These are phyloP conservation scores for Acorus calamus DNA, from an alignment of 106 monocot species.

Conservation along the genomic window DNA sequence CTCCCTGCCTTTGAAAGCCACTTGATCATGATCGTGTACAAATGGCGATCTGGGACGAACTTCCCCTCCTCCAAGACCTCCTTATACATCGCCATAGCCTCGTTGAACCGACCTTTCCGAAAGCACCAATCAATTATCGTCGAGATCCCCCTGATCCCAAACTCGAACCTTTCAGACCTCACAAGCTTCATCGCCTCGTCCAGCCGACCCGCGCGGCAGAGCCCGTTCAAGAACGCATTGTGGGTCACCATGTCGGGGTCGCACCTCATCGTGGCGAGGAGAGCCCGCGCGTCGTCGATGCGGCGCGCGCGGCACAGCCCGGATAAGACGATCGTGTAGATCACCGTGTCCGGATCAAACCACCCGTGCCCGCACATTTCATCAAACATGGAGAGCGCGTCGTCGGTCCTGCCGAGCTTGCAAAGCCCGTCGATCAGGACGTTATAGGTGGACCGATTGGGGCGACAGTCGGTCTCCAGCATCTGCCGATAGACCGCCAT, in stretches of 20 bases:
- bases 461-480: constrained; percentile 44
- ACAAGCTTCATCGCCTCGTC: constrained; percentile 44
- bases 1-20: constrained; percentile 38
- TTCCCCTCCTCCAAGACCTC: constrained; percentile 28
- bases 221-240: constrained; percentile 42
- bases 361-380: constrained; percentile 62
- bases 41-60: constrained; percentile 51
- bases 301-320: constrained; percentile 26
- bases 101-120: constrained; percentile 31
- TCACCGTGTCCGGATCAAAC: constrained; percentile 26
- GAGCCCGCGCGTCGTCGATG: constrained; percentile 34
- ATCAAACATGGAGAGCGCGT: constrained; percentile 52
- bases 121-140: constrained; percentile 76
- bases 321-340: constrained; percentile 50
- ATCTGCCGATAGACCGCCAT: constrained; percentile 52
- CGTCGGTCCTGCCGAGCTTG: constrained; percentile 33
- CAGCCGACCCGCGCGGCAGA: constrained; percentile 39
- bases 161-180: constrained; percentile 29
- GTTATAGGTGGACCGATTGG: constrained; percentile 46
- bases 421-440: constrained; percentile 58
- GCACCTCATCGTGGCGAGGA: constrained; percentile 42
- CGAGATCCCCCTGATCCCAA: constrained; percentile 46
- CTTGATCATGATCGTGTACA: constrained; percentile 82
- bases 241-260: constrained; percentile 23
- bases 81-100: constrained; percentile 37